These are phyloP conservation scores for Fusarium subglutinans DNA, from an alignment of 2,329 filamentous ascomycete genomes.

Conservation along the genomic window DNA sequence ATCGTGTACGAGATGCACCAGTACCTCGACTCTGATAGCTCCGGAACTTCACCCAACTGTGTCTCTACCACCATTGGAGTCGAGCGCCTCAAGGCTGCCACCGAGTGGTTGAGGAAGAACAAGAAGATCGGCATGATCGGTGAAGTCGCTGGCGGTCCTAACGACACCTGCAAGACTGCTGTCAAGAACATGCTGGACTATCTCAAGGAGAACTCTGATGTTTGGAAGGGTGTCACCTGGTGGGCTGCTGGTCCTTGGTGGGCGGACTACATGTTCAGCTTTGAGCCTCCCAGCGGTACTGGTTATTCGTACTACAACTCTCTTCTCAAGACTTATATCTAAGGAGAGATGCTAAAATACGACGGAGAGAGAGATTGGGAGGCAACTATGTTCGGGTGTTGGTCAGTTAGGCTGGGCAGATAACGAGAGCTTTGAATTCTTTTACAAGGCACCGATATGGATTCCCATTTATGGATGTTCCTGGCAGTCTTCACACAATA, in stretches of 20 bases:
- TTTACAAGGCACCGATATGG: background rate
- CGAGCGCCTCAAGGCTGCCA: slow-evolving; percentile 60
- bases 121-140: slow-evolving; percentile 64
- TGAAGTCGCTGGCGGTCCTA: slow-evolving; percentile 65
- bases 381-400: fast-evolving
- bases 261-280: slow-evolving; percentile 59
- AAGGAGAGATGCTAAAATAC: background rate
- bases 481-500: background rate
- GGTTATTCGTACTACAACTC: slow-evolving; percentile 49
- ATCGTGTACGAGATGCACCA: slow-evolving; percentile 69
- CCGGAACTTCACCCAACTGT: slow-evolving; percentile 58
- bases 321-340: slow-evolving; percentile 35
- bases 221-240: slow-evolving; percentile 67
- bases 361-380: background rate
- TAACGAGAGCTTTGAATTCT: background rate
- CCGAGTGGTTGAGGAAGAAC: slow-evolving; percentile 64
- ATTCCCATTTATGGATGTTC: background rate
- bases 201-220: slow-evolving; percentile 63
- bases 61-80: slow-evolving; percentile 60
- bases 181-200: slow-evolving; percentile 62
- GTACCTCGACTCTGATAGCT: slow-evolving; percentile 65
- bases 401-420: background rate
- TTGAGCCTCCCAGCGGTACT: slow-evolving; percentile 58
- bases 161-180: slow-evolving; percentile 61
- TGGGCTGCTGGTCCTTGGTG: slow-evolving; percentile 70